Conservation (phyloP, 2,329 filamentous ascomycete genomes). For the Aspergillaceae sp. region DNA sequence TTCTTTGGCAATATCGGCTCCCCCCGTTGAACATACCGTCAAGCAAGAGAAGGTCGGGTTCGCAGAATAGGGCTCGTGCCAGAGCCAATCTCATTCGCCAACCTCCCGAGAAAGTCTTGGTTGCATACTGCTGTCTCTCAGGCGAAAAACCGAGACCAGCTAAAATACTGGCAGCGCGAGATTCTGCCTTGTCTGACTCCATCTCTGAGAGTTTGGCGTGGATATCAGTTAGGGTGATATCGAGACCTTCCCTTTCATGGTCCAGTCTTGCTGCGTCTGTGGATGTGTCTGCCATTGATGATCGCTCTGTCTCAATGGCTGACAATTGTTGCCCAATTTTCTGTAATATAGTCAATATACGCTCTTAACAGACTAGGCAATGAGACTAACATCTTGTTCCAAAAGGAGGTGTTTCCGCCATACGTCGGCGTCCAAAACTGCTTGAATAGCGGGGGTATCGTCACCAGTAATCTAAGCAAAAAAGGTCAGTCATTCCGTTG, state of each 20-base stretch:
- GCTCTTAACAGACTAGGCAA: not conserved
- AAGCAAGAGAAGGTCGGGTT: slow-evolving; percentile 88
- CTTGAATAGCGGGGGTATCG: slow-evolving; percentile 88
- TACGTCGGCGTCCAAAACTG: slow-evolving; percentile 92
- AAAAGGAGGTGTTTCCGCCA: slow-evolving; percentile 92
- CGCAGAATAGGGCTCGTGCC: slow-evolving; percentile 92
- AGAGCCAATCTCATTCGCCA: slow-evolving; percentile 98
- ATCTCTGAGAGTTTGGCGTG: slow-evolving; percentile 91
- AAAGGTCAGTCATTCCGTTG: slow-evolving; percentile 7
- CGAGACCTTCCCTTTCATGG: slow-evolving; percentile 77
- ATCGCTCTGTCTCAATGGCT: slow-evolving; percentile 67
- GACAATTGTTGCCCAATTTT: slow-evolving; percentile 71
- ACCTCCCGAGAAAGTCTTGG: slow-evolving; percentile 97
- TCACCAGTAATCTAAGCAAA: slow-evolving; percentile 70
- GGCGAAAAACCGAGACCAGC: slow-evolving; percentile 94
- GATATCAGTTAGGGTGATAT: slow-evolving; percentile 83
- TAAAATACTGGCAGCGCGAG: slow-evolving; percentile 87
- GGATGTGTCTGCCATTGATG: slow-evolving; percentile 81
- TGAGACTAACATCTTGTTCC: slow-evolving; percentile 65
- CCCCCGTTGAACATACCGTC: slow-evolving; percentile 46
- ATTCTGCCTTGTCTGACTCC: slow-evolving; percentile 98
- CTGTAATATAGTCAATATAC: slow-evolving; percentile 19
- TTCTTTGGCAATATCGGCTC: no score
- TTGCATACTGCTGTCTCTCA: slow-evolving; percentile 84
- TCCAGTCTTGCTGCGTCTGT: slow-evolving; percentile 79